These are phyloP conservation scores for Lentinus tigrinus DNA, from an alignment of 768 basidiomycete species.

Conservation along the genomic window DNA sequence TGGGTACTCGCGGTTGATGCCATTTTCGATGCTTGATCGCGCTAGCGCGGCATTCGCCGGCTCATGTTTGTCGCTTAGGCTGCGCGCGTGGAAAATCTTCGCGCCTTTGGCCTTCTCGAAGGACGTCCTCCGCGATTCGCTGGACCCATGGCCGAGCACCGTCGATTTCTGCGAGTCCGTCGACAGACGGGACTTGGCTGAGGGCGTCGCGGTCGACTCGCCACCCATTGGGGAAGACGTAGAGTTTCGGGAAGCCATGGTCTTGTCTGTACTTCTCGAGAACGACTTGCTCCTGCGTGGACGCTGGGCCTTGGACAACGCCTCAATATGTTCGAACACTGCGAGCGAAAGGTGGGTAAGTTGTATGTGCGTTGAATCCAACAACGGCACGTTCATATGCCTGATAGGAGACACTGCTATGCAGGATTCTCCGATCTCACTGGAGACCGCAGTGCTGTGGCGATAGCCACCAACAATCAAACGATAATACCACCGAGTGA, in stretches of 20 bases:
- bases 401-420: too few species aligned
- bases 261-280: constrained; percentile 48
- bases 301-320: constrained; percentile 55
- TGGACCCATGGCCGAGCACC: constrained; percentile 12
- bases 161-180: constrained; percentile 37
- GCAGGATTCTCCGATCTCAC: too few species aligned
- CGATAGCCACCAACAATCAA: background rate
- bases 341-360: constrained; percentile 2
- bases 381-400: too few species aligned
- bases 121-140: constrained; percentile 47
- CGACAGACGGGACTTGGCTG: constrained; percentile 29
- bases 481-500: background rate
- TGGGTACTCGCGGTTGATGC: constrained; percentile 10
- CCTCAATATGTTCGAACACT: constrained; percentile 82
- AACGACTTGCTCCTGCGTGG: constrained; percentile 70
- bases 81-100: constrained; percentile 59
- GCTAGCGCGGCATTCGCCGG: constrained; percentile 26
- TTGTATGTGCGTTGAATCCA: background rate
- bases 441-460: too few species aligned
- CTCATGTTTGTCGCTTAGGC: constrained; percentile 37
- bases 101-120: constrained; percentile 61
- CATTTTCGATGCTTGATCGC: constrained; percentile 35
- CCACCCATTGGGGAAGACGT: constrained; percentile 38
- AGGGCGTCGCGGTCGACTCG: background rate
- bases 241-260: constrained; percentile 37